Percentiles rank a stretch among this genome's conserved stretches.
Conservation (phyloP, 2,329 filamentous ascomycete genomes). For the Helminthosporium solani region DNA sequence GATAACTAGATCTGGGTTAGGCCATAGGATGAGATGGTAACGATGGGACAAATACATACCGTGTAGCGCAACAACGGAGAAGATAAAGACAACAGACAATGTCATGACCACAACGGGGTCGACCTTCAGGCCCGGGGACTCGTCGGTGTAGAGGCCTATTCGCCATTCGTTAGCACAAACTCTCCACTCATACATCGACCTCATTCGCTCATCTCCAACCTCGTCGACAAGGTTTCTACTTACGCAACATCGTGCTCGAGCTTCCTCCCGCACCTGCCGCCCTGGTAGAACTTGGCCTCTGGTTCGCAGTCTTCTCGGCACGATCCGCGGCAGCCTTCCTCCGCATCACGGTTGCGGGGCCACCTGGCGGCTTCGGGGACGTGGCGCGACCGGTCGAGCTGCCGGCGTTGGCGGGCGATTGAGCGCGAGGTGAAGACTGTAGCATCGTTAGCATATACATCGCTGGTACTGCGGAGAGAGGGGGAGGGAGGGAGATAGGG, state of each 20-base stretch:
- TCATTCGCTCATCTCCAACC: background rate
- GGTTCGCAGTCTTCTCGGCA: constrained; percentile 96
- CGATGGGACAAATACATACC: constrained; percentile 61
- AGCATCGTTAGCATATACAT: constrained; percentile 1
- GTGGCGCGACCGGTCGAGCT: constrained; percentile 73
- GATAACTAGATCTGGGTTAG: constrained; percentile 65
- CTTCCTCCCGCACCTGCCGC: constrained; percentile 93
- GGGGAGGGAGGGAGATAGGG: background rate
- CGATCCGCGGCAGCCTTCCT: constrained; percentile 94
- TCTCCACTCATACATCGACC: background rate
- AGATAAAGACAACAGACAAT: constrained; percentile 96
- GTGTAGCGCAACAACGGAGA: constrained; percentile 95
- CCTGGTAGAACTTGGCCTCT: constrained; percentile 85
- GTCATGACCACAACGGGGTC: constrained; percentile 97
- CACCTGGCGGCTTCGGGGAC: constrained; percentile 86
- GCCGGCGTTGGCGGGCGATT: constrained; percentile 53
- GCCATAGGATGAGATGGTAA: background rate
- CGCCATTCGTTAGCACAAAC: background rate
- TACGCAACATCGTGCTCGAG: constrained; percentile 98
- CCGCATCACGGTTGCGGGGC: constrained; percentile 91
- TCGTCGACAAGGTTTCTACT: constrained; percentile 41
- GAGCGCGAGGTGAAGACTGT: constrained; percentile 41
- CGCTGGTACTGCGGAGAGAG: background rate
- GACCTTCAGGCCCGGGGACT: constrained; percentile 95
- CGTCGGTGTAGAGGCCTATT: constrained; percentile 93